phyloP scores from a whole-genome alignment of 352 stramenopile species.

The Peronosclerospora sorghi region DNA sequence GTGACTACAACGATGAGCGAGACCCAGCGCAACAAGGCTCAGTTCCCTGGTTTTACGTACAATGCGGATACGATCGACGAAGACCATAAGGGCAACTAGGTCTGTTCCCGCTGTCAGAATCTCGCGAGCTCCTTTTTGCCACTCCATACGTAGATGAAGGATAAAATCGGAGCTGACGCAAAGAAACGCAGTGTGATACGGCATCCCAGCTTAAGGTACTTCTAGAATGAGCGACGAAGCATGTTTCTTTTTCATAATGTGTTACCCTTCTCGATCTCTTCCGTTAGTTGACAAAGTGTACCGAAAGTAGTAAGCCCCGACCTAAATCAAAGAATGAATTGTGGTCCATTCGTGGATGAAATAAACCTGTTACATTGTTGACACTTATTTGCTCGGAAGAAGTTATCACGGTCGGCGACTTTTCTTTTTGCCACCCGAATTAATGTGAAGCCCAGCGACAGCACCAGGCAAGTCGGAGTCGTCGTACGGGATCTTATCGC shows the following conservation, averaged over 20 bases:
- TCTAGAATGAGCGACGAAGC: conserved; percentile 6
- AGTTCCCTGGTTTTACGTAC: conserved; percentile 86
- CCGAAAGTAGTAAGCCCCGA: conserved; percentile 23
- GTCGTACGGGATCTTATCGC: conserved; percentile 96
- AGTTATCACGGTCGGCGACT: conserved; percentile 31
- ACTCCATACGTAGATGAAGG: conserved; percentile 23
- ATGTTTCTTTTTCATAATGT: conserved; percentile 28
- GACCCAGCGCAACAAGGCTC: conserved; percentile 83
- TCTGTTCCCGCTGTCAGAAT: background rate
- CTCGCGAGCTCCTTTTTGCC: conserved; percentile 12
- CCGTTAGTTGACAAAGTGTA: conserved; percentile 14
- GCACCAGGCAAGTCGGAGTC: conserved; percentile 62
- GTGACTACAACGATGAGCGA: conserved; percentile 87
- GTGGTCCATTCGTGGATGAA: conserved; percentile 7
- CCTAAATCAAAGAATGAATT: conserved; percentile 28
- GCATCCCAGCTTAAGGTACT: no score
- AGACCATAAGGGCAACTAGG: conserved; percentile 76
- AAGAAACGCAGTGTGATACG: conserved; percentile 8
- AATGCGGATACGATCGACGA: conserved; percentile 83
- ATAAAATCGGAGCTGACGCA: conserved; percentile 17
- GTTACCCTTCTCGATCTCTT: conserved; percentile 9
- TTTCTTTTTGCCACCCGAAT: conserved; percentile 67
- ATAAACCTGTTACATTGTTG: no score
- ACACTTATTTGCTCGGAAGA: no score
- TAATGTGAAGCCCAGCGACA: conserved; percentile 46